Base-by-base conservation (phyloP, 1,284 basidiomycete genomes). In the Sanghuangporus weigelae region DNA sequence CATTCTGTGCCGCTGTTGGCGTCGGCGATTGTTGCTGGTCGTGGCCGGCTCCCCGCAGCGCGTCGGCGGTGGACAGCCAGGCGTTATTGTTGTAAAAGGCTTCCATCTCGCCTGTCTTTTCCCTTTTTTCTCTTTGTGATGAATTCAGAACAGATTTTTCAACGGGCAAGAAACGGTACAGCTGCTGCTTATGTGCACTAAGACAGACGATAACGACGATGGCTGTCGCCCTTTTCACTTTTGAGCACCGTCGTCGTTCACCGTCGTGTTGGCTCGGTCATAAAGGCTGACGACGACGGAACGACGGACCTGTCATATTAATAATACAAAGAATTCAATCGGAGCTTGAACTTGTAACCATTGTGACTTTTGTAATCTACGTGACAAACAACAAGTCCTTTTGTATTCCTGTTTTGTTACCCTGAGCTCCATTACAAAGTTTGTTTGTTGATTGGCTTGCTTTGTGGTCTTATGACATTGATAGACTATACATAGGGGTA, bases 11-110 rank as follows among this genome's bases (percentile, higher is more conserved):
- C 68, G 71, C 71, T 69, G 66, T 71, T 65, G 68, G 49, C 48
- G 72, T 65, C 36, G 74, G 66, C 60, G 75, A 71, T 67, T 79
- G 80, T 77, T 82, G 81, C 81, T 81, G 82, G 69, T 75, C 77
- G 69, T 79, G 76, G 71, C 71, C 74, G 60, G 75, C 70, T 58
- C 26, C 3, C 26, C 49, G 49, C 12, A 51, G 23, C 26, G 49
- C n/a, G 49, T 51, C 49, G 31, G 53, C 23, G 7, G 38, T 57
- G 55, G 53, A 11, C 26, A 54, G 53, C 53, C 53, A 54, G 36
- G 31, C 26, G 53, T 31, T 11, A 39, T 44, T n/a, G 40, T 57
- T 57, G 53, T 35, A n/a, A 38, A 54, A 54, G 23, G 57, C 57
- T 49, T 59, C 57, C 57, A 59, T 59, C 46, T 49, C 46, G 44